These are phyloP conservation scores for Erucastrum elatum DNA, from an alignment of 345 rosid species.

Conservation along the genomic window DNA sequence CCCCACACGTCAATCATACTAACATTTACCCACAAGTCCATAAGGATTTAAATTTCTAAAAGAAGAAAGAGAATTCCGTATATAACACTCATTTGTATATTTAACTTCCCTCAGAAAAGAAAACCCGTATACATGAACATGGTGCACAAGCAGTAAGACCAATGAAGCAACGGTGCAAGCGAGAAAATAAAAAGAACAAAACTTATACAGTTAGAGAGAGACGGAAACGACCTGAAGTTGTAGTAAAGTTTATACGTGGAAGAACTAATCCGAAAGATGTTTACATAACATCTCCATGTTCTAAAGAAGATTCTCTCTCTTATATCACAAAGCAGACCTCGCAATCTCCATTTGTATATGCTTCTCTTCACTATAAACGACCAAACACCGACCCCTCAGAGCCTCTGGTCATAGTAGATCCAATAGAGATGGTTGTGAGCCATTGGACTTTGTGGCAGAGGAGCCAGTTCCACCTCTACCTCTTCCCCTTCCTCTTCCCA, in stretches of 20 bases:
- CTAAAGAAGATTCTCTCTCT: background rate
- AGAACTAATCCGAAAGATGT: background rate
- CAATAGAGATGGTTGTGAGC: conserved; percentile 64
- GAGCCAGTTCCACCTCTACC: conserved; percentile 45
- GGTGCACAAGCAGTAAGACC: background rate
- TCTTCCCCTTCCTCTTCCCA: conserved; percentile 78
- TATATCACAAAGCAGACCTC: background rate
- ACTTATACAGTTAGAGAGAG: background rate
- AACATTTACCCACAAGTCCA: background rate
- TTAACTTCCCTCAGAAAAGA: background rate
- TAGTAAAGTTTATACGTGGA: background rate
- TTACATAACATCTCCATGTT: background rate
- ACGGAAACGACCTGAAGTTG: background rate
- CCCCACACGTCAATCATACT: background rate
- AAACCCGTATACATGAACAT: background rate
- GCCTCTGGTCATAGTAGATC: conserved; percentile 58
- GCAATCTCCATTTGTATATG: conserved; percentile 3
- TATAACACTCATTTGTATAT: background rate
- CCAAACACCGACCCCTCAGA: background rate
- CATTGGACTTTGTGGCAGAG: conserved; percentile 45
- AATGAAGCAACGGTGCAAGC: background rate
- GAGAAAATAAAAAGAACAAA: background rate
- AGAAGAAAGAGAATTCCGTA: background rate
- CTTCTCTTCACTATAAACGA: conserved; percentile 12
- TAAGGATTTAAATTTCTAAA: background rate